Percentiles rank a stretch among this genome's conserved stretches.
Evolutionary conservation across 2,329 filamentous ascomycete genomes (phyloP).

Genomic region (Lecanicillium sp.): DNA sequence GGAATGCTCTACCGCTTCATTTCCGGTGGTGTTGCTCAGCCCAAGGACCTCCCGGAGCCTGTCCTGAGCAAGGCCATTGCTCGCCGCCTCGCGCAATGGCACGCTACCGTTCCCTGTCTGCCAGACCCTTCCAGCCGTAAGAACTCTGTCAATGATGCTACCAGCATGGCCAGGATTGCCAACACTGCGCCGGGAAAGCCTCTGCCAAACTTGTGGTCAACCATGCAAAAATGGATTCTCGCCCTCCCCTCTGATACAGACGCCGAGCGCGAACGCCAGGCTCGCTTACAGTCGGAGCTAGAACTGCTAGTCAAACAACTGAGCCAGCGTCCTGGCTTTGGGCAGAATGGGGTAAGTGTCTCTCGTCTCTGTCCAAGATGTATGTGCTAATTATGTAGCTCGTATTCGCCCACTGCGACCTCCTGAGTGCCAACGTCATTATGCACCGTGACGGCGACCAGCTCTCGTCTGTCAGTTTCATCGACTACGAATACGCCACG

Average conservation of each 20-base stretch:
- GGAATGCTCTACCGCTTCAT: constrained; percentile 93
- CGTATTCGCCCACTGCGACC: constrained; percentile 90
- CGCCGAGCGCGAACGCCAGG: constrained; percentile 58
- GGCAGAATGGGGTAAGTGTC: constrained; percentile 64
- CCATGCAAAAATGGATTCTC: constrained; percentile 91
- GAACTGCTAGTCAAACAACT: constrained; percentile 60
- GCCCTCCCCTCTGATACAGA: constrained; percentile 70
- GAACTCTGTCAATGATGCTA: constrained; percentile 18
- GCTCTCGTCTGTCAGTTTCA: constrained; percentile 59
- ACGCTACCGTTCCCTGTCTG: constrained; percentile 61
- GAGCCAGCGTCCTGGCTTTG: constrained; percentile 69
- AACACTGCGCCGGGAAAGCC: constrained; percentile 57
- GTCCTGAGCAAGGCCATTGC: constrained; percentile 78
- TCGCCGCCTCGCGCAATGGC: constrained; percentile 82
- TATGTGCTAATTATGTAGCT: constrained; percentile 49
- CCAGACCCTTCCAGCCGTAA: constrained; percentile 22
- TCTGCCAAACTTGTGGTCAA: constrained; percentile 85
- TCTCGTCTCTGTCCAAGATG: too few species aligned
- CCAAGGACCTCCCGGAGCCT: constrained; percentile 69
- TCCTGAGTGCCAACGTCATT: constrained; percentile 95
- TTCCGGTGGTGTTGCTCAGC: constrained; percentile 68
- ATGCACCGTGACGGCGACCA: constrained; percentile 45
- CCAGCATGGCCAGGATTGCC: constrained; percentile 34
- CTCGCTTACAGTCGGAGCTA: constrained; percentile 65
- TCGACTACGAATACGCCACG: constrained; percentile 97